phyloP scores from a whole-genome alignment of 2,329 filamentous ascomycete species.

The Thielaviopsis musarum region DNA sequence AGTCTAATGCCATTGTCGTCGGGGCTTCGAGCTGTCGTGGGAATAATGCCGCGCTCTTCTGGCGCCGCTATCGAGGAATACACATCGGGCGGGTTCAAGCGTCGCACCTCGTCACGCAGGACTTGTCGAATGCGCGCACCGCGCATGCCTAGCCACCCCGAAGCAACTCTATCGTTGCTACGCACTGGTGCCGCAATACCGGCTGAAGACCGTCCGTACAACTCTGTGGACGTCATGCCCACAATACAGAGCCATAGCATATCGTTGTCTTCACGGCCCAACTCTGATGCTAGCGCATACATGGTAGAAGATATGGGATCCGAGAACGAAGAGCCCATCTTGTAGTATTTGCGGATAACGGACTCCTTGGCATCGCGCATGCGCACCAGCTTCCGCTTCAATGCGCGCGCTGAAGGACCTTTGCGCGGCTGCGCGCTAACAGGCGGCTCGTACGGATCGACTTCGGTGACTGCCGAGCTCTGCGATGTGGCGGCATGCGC shows the following conservation, averaged over 20 bases:
- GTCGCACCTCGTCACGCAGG: constrained; percentile 80
- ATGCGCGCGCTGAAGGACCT: constrained; percentile 42
- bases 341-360: constrained; percentile 68
- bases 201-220: constrained; percentile 73
- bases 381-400: constrained; percentile 57
- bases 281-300: constrained; percentile 84
- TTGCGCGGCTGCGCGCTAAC: constrained; percentile 37
- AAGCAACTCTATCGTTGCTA: constrained; percentile 37
- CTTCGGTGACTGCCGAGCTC: constrained; percentile 24
- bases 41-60: constrained; percentile 66
- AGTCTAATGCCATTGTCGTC: constrained; percentile 85
- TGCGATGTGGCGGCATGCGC: constrained; percentile 30
- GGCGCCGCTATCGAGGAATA: constrained; percentile 28
- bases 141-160: constrained; percentile 67
- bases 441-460: constrained; percentile 34
- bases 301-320: constrained; percentile 90
- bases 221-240: constrained; percentile 81
- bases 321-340: constrained; percentile 74
- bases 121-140: constrained; percentile 74
- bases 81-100: constrained; percentile 66
- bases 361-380: constrained; percentile 62
- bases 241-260: constrained; percentile 90
- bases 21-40: constrained; percentile 71
- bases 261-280: constrained; percentile 93
- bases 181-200: constrained; percentile 50